Base-by-base conservation (phyloP, 1,139 yeast genomes). In the Lodderomyces jiufengensis region DNA sequence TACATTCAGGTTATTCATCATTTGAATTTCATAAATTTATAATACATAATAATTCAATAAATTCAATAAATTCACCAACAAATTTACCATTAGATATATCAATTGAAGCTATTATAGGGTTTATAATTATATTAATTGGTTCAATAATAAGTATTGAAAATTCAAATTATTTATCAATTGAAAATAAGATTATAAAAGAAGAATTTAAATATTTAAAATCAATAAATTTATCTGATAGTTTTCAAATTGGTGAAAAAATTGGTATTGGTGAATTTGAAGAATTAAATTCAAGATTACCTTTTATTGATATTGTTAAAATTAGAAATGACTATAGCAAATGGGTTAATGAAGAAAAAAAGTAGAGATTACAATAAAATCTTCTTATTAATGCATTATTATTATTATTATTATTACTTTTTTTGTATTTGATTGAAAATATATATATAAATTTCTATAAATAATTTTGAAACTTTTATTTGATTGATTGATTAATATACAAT, bases 1-100 rank as follows among this genome's bases (percentile, higher is more conserved):
- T 59, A 9, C 80, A 76, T 48, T 63, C 78, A 3, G 76, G 72
- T 3, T 75, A 73, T 45, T 74, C 80, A 9, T 64, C 78, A 1
- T 68, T 67, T 46, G 79, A 75, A 46, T 63, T 66, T 50, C 73
- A 70, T 40, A 75, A 68, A 47, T 51, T 69, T 21, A 33, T 55
- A 9, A 13, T 12, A 16, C 34, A 31, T 11, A 23, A 24, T 10
- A 41, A 39, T n/a, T 32, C 45, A 10, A 38, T 54, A 13, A 44
- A 41, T 34, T 45, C 48, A 24, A 38, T 38, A 37, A 33, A 46
- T 15, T 35, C 50, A 5, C 20, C 29, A 27, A 10, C 29, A 27
- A 13, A 18, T 12, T 41, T 67, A 31, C 73, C 73, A 3, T 38
- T 49, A 7, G 78, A 74, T 45, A 57, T 75, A 3, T 45, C 59